Conservation (phyloP, 495 filamentous ascomycete genomes). For the Aspergillus sclerotiicarbonarius region DNA sequence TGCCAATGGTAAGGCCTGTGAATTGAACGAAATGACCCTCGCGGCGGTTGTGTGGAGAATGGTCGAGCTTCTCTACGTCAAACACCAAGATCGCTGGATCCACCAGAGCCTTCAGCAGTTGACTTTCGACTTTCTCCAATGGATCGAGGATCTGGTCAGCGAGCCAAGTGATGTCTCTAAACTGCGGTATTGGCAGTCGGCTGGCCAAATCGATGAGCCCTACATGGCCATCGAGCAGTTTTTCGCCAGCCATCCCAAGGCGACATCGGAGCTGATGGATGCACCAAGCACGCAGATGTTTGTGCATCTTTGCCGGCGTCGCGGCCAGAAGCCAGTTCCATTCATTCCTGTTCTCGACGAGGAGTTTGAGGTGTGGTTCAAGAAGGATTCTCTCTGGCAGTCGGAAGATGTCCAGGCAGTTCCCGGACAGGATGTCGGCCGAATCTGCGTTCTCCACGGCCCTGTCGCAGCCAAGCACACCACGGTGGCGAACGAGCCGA, state of each 20-base stretch:
- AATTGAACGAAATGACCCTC: constrained; percentile 41
- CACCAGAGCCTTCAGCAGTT: constrained; percentile 24
- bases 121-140: constrained; percentile 17
- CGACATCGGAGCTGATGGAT: constrained; percentile 22
- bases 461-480: constrained; percentile 38
- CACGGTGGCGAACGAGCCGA: constrained; percentile 24
- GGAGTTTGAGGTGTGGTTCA: constrained; percentile 43
- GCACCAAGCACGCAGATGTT: constrained; percentile 33
- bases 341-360: constrained; percentile 39
- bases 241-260: constrained; percentile 14
- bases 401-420: constrained; percentile 42
- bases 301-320: constrained; percentile 25
- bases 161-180: background rate
- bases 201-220: constrained; percentile 7
- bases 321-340: constrained; percentile 34
- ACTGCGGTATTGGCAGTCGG: background rate
- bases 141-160: background rate
- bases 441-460: constrained; percentile 39
- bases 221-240: constrained; percentile 5
- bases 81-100: constrained; percentile 35
- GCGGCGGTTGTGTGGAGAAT: constrained; percentile 28
- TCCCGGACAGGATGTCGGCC: constrained; percentile 30
- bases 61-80: constrained; percentile 36
- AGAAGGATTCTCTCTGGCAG: constrained; percentile 46
- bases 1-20: constrained; percentile 19